phyloP scores from a whole-genome alignment of 306 rosid genomes.

The Trifolium subterraneum region DNA sequence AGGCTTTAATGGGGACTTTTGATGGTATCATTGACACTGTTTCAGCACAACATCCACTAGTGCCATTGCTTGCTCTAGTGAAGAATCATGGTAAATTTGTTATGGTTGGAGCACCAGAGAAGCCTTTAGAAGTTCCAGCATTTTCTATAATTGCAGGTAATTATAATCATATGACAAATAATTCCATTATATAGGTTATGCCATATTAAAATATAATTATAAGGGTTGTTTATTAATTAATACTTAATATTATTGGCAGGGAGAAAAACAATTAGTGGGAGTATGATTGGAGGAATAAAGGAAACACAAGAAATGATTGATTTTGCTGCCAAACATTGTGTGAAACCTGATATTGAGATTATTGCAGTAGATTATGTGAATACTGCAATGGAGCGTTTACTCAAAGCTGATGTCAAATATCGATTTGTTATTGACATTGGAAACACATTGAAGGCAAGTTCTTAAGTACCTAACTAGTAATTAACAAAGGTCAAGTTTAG shows the following conservation, averaged over 20 bases:
- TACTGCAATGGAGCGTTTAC: conserved; percentile 55
- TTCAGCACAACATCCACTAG: conserved; percentile 49
- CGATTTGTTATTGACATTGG: conserved; percentile 66
- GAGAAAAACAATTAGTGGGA: conserved; percentile 53
- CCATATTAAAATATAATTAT: background rate
- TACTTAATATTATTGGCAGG: conserved; percentile 32
- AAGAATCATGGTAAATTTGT: conserved; percentile 59
- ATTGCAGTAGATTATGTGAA: conserved; percentile 58
- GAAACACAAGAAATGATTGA: conserved; percentile 65
- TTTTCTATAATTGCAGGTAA: conserved; percentile 45
- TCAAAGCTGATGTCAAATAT: conserved; percentile 57
- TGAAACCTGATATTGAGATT: conserved; percentile 57
- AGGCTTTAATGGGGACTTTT: conserved; percentile 49
- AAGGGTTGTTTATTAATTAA: background rate
- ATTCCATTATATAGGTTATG: background rate
- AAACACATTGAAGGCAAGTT: conserved; percentile 42
- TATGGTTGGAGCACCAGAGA: conserved; percentile 55
- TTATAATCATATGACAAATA: conserved; percentile 22
- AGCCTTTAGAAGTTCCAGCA: conserved; percentile 52
- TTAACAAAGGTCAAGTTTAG: too few species aligned
- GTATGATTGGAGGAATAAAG: conserved; percentile 51
- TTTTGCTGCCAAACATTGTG: conserved; percentile 56
- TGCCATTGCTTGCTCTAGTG: conserved; percentile 49
- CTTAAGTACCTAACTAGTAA: background rate
- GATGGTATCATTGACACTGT: conserved; percentile 71